A percentile compares a stretch with the other conserved stretches of the same genome.
Evolutionary conservation across 2,329 filamentous ascomycete genomes (phyloP).

Genomic region (Stagonosporopsis cucurbitacearum): DNA sequence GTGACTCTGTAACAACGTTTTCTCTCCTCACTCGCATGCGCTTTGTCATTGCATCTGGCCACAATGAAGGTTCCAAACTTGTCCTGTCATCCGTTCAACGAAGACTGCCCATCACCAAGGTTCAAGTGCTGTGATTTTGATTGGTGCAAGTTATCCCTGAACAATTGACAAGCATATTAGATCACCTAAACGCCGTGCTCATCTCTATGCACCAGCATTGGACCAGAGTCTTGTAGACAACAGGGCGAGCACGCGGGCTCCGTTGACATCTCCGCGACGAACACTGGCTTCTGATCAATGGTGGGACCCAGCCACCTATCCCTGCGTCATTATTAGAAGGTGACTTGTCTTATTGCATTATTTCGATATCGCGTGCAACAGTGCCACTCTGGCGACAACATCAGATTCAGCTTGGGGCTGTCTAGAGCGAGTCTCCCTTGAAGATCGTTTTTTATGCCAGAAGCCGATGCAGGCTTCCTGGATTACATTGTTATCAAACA

Average conservation of each 20-base stretch:
- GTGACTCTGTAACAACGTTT: constrained; percentile 15
- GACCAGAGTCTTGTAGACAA: too few relatives aligned
- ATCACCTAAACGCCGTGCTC: too few relatives aligned
- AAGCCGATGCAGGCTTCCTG: neutral
- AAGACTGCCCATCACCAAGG: neutral
- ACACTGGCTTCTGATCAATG: too few relatives aligned
- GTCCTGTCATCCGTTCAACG: neutral
- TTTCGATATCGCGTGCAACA: neutral
- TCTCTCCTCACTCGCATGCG: constrained; percentile 8
- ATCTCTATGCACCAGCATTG: too few relatives aligned
- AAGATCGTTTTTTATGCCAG: too few relatives aligned
- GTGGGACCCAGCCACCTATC: too few relatives aligned
- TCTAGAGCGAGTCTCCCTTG: neutral
- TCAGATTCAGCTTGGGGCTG: neutral
- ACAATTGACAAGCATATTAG: too few relatives aligned
- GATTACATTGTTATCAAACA: neutral
- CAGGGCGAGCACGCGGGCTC: too few relatives aligned
- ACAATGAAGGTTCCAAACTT: neutral
- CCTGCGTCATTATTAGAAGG: too few relatives aligned
- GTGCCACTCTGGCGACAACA: neutral
- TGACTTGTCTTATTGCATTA: neutral
- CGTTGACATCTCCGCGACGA: too few relatives aligned
- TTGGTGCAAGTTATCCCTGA: neutral
- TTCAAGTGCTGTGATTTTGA: neutral
- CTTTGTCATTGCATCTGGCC: neutral